Base-by-base conservation (phyloP, 2,329 filamentous ascomycete species). In the Pseudogymnoascus sp. region DNA sequence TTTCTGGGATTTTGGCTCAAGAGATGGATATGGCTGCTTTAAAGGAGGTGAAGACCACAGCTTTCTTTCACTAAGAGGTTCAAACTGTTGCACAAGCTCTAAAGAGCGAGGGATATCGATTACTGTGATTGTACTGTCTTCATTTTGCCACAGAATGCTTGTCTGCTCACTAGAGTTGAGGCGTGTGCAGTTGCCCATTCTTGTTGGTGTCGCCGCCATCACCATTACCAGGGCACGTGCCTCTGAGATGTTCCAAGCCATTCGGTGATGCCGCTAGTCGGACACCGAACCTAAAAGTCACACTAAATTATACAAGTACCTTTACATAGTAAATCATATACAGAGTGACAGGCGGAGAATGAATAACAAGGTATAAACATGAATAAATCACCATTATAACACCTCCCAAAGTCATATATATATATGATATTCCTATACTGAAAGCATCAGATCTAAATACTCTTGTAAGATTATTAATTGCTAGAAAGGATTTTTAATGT, bases 71-170 rank as follows among this genome's bases (percentile, higher is more conserved):
- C n/a, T 2, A 8, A 4, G 9, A 39, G 14, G 8, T 38, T 38
- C 57, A 35, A 79, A 50, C 14, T 50, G 78, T 73, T 92, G 89
- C 16, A 83, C 84, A 63, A 83, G 78, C 65, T 88, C 85, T 38
- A 92, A 81, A 1, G 89, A 89, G 16, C 78, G 76, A 22, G 89
- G 88, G 50, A 91, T 82, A 68, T 92, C 89, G 59, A 92, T 72
- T 25, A 91, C 71, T 20, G 83, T 76, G 60, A 86, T 73, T 50
- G 80, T 77, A 57, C 74, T 69, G 54, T 77, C 74, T 1, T 72
- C 67, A 65, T 79, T 84, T 65, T 81, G 77, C 72, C 81, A 87
- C 39, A 88, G 71, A 20, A 87, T 77, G 20, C 72, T 16, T 7
- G n/a, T 20, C 16, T 54, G 16, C 28, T 54, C 16, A 2, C 14